Evolutionary conservation across 164 flowering plant species (phyloP).

Genomic region (Umbellularia californica): DNA sequence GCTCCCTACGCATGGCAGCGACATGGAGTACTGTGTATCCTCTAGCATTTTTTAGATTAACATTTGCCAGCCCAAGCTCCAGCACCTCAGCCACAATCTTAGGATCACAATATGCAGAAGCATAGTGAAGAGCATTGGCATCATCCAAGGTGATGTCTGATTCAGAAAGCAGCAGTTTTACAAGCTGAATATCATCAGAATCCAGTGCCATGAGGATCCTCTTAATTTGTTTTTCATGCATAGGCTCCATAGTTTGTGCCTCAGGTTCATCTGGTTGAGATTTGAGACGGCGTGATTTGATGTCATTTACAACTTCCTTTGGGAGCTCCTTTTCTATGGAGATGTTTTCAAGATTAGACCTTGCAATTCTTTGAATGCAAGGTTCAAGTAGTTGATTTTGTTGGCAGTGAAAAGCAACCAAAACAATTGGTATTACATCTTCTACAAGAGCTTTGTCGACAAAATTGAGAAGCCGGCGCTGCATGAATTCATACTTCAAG

Average conservation of each 20-base stretch:
- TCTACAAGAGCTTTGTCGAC: slow-evolving; percentile 55
- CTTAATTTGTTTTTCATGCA: slow-evolving; percentile 44
- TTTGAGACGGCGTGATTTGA: slow-evolving; percentile 31
- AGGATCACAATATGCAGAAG: slow-evolving; percentile 68
- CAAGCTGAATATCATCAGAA: slow-evolving; percentile 73
- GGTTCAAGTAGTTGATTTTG: slow-evolving; percentile 36
- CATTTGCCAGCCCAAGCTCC: slow-evolving; percentile 40
- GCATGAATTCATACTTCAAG: slow-evolving; percentile 17
- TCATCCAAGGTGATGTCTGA: slow-evolving; percentile 51
- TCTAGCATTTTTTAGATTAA: slow-evolving; percentile 42
- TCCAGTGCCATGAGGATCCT: slow-evolving; percentile 65
- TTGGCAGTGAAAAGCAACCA: slow-evolving; percentile 55
- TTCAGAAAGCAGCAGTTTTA: slow-evolving; percentile 52
- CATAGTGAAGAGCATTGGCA: slow-evolving; percentile 73
- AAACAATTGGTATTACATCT: slow-evolving; percentile 60
- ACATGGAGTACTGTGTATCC: slow-evolving; percentile 69
- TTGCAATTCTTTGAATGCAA: slow-evolving; percentile 52
- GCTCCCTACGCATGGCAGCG: slow-evolving; percentile 73
- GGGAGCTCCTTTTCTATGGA: slow-evolving; percentile 59
- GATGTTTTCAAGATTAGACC: slow-evolving; percentile 52
- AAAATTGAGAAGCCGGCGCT: slow-evolving; percentile 61
- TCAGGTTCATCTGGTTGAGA: slow-evolving; percentile 20
- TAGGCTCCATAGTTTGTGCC: slow-evolving; percentile 18
- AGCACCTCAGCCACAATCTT: slow-evolving; percentile 61
- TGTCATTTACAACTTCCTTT: slow-evolving; percentile 32